Percentiles rank a stretch among this genome's conserved stretches.
Evolutionary conservation across 176 grass and related monocot species (phyloP).

Genomic region (Metroxylon sagu): DNA sequence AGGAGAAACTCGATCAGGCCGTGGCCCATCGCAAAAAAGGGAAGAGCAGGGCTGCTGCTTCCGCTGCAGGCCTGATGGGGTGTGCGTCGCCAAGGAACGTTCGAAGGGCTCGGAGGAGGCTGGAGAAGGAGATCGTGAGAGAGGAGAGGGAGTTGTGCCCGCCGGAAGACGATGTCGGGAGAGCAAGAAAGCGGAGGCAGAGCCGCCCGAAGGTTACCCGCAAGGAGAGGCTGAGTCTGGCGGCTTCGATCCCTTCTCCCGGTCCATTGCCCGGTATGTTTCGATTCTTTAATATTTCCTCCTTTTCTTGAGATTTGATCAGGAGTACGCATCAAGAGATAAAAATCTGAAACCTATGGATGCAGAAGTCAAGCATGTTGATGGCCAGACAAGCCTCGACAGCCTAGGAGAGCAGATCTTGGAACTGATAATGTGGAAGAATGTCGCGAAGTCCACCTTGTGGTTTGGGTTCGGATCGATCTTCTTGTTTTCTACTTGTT

Average conservation of each 20-base stretch:
- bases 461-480: slow-evolving; percentile 83
- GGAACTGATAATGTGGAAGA: slow-evolving; percentile 77
- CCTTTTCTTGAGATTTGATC: too few relatives aligned
- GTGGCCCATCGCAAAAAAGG: slow-evolving; percentile 18
- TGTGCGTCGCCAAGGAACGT: slow-evolving; percentile 55
- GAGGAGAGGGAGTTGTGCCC: slow-evolving; percentile 44
- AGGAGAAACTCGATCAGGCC: slow-evolving; percentile 1
- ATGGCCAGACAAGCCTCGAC: slow-evolving; percentile 20
- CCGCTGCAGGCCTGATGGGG: slow-evolving; percentile 13
- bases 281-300: too few relatives aligned
- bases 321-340: too few relatives aligned
- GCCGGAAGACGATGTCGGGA: slow-evolving; percentile 38
- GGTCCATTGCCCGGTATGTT: slow-evolving; percentile 14
- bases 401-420: slow-evolving; percentile 40
- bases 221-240: slow-evolving; percentile 21
- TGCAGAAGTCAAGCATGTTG: neutral
- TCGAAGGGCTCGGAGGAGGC: slow-evolving; percentile 48
- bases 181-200: slow-evolving; percentile 41
- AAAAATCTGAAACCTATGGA: neutral
- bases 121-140: slow-evolving; percentile 50
- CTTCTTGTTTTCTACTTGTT: slow-evolving; percentile 70
- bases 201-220: neutral
- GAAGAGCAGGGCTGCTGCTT: slow-evolving; percentile 17
- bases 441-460: slow-evolving; percentile 65
- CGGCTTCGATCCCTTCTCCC: slow-evolving; percentile 14